A percentile compares a stretch with the other conserved stretches of the same genome.
Conservation (phyloP, 1,284 basidiomycete genomes). For the Moesziomyces antarcticus region DNA sequence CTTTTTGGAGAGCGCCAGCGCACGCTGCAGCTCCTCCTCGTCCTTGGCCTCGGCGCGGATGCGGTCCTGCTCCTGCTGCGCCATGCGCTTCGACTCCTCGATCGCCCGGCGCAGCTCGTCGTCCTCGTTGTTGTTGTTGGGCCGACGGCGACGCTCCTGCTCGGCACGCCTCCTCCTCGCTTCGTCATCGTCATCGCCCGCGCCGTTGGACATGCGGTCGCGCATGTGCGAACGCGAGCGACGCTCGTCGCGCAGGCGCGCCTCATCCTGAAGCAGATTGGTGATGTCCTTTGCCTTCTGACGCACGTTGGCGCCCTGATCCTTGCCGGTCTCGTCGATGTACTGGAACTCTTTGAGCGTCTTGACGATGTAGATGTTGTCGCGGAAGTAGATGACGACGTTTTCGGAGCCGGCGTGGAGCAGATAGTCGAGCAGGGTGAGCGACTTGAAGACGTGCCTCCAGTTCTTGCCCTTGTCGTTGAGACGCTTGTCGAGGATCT, state of each 20-base stretch:
- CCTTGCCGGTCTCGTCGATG: conserved; percentile 93
- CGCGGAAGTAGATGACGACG: conserved; percentile 95
- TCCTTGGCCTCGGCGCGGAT: conserved; percentile 60
- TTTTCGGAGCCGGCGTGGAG: conserved; percentile 97
- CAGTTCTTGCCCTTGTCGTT: conserved; percentile 99
- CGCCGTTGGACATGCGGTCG: conserved; percentile 79
- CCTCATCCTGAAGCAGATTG: conserved; percentile 90
- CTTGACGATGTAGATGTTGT: conserved; percentile 98
- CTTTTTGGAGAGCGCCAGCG: conserved; percentile 84
- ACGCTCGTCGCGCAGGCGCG: conserved; percentile 85
- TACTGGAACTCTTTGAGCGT: conserved; percentile 99
- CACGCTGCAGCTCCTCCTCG: conserved; percentile 82
- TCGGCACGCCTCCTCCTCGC: conserved; percentile 60
- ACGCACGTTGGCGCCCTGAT: conserved; percentile 94
- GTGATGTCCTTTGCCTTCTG: conserved; percentile 99
- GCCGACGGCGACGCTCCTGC: conserved; percentile 33
- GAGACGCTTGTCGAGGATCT: conserved; percentile 98
- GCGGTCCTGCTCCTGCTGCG: conserved; percentile 60
- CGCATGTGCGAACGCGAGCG: conserved; percentile 88
- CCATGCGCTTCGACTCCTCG: conserved; percentile 70
- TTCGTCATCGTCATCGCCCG: conserved; percentile 77
- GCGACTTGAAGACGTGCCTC: conserved; percentile 99
- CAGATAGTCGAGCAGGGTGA: conserved; percentile 95
- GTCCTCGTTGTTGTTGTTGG: conserved; percentile 67
- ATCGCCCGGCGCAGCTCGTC: conserved; percentile 72